Evolutionary conservation across 768 basidiomycete species (phyloP).

Genomic region (Chalciporus sphaerocephalus): DNA sequence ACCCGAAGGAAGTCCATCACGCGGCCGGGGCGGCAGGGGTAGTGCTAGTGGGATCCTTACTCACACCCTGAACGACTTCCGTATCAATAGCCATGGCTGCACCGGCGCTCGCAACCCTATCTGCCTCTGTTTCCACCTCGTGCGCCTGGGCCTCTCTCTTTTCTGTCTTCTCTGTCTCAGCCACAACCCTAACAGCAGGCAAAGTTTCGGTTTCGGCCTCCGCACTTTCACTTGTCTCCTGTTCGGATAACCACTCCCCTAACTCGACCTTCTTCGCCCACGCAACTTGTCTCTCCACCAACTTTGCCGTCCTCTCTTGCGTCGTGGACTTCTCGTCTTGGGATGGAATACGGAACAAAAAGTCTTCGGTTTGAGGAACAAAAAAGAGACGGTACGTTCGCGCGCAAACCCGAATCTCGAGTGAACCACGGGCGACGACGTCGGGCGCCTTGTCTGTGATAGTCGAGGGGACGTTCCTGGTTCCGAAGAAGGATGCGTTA

Average conservation of each 20-base stretch:
- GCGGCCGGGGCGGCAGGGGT: not conserved
- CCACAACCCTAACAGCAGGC: too few relatives aligned
- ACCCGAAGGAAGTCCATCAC: not conserved
- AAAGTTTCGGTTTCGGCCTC: not conserved
- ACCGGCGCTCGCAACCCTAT: not conserved
- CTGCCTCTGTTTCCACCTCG: not conserved
- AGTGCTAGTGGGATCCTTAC: not conserved
- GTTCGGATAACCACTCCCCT: conserved; percentile 13
- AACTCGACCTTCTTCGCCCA: conserved; percentile 16
- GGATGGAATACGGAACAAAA: conserved; percentile 10
- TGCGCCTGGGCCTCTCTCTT: not conserved
- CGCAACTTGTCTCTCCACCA: conserved; percentile 9
- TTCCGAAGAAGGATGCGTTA: not conserved
- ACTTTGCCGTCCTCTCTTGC: not conserved
- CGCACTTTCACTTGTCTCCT: not conserved
- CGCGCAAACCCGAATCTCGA: conserved; percentile 84
- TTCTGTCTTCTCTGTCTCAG: too few relatives aligned
- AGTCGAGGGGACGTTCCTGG: conserved; percentile 21
- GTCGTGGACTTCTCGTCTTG: conserved; percentile 9
- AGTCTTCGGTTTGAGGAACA: conserved; percentile 25
- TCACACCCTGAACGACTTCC: not conserved
- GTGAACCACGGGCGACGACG: conserved; percentile 49
- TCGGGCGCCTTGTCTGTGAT: conserved; percentile 35
- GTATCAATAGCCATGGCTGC: not conserved
- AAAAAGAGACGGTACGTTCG: conserved; percentile 30